Percentiles rank a stretch among this genome's conserved stretches.
These are phyloP conservation scores for Xanthoconium stramineum DNA, from an alignment of 768 basidiomycete species.

Conservation along the genomic window DNA sequence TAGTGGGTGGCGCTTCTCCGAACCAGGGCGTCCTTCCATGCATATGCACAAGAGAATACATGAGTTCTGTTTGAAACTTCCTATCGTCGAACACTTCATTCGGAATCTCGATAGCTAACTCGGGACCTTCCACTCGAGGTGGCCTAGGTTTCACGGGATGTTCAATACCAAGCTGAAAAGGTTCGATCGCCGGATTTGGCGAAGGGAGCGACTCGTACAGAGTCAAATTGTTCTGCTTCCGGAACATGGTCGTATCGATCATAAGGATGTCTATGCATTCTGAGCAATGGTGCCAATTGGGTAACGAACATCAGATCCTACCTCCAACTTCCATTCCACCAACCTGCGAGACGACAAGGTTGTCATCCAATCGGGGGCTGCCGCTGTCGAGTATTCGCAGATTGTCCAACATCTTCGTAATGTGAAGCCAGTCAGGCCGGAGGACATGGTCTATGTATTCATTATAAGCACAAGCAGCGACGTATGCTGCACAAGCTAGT, in stretches of 20 bases:
- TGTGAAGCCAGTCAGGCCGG: background rate
- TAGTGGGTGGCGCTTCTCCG: background rate
- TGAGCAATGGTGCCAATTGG: background rate
- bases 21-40: too few species aligned
- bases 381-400: background rate
- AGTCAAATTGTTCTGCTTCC: background rate
- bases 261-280: background rate
- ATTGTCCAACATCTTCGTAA: background rate
- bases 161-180: background rate
- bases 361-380: background rate
- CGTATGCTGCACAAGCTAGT: background rate
- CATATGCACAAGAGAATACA: background rate
- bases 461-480: background rate
- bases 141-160: background rate
- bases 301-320: background rate
- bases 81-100: background rate
- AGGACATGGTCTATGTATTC: background rate
- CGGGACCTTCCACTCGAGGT: background rate
- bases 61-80: background rate
- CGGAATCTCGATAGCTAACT: background rate
- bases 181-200: too few species aligned
- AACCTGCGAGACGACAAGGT: background rate
- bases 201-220: background rate
- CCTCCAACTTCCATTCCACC: background rate
- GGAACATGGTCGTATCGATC: background rate